Evolutionary conservation across 2,329 filamentous ascomycete species (phyloP), one percentile per base, ranked within the genome.

Genomic region (Claviceps capensis): DNA sequence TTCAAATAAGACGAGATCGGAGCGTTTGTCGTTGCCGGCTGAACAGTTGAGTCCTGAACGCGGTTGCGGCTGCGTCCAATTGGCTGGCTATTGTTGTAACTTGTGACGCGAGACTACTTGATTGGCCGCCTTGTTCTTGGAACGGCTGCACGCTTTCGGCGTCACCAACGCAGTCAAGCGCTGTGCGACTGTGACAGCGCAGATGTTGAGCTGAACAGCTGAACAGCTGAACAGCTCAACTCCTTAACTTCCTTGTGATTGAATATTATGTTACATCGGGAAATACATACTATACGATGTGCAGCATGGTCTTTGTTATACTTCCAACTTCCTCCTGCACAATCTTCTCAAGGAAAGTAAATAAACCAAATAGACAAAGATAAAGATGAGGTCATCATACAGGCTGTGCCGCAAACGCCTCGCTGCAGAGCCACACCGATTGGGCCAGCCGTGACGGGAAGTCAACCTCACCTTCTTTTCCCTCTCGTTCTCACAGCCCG

Each of bases 1-100:
- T 30, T 30, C 8, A 30, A 9, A 30, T 30, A 19, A 9, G 16
- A 46, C 14, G 47, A 19, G 26, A 9, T 30, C 26, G 7, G 23
- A 26, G 23, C 17, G 17, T n/a, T 34, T 40, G 19, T 17, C 42
- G 40, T 19, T 2, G 19, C 19, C 19, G 22, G 23, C 37, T 40
- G 48, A 11, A 17, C 23, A 16, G 9, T 7, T 26, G 26, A 26
- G 6, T 26, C 26, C 17, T 7, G 17, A 42, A 11, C 14, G 19
- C 26, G 34, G 43, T 44, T 44, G 47, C 50, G 50, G 50, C 23
- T 23, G 23, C 26, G 26, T 30, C 50, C 50, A 48, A 54, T 54
- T 47, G 47, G 50, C 48, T 19, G 50, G 11, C 14, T 44, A 40
- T 47, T 26, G 36, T n/a, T 40, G 37, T 16, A 14, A 40, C 14